Conservation (phyloP, 371 early-diverging fungal genomes). For the Basidiobolus meristosporus region DNA sequence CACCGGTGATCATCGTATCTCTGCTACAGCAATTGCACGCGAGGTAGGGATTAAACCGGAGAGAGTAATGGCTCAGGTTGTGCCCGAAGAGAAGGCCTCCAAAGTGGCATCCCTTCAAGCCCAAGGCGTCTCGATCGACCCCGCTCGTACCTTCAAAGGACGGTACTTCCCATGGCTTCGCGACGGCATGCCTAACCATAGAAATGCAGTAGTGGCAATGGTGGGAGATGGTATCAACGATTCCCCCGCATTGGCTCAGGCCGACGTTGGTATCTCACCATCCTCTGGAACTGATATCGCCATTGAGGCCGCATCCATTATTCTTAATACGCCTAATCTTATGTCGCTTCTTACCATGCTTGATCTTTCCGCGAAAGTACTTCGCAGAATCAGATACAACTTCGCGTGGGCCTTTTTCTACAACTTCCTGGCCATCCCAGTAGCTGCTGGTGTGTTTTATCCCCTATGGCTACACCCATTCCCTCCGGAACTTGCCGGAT, state of each 20-base stretch:
- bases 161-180: no score
- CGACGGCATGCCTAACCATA: conserved; percentile 1
- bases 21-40: conserved; percentile 84
- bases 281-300: conserved; percentile 83
- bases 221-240: conserved; percentile 91
- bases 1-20: conserved; percentile 86
- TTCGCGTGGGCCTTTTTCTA: conserved; percentile 67
- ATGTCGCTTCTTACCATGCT: conserved; percentile 44
- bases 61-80: conserved; percentile 74
- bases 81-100: conserved; percentile 72
- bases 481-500: conserved; percentile 53
- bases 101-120: conserved; percentile 43
- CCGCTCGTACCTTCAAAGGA: conserved; percentile 10
- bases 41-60: conserved; percentile 60
- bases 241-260: conserved; percentile 73
- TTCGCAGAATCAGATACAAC: conserved; percentile 52
- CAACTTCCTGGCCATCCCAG: conserved; percentile 54
- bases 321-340: conserved; percentile 53
- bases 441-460: conserved; percentile 61
- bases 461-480: conserved; percentile 17
- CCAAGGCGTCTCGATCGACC: conserved; percentile 34
- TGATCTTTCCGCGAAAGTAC: conserved; percentile 33
- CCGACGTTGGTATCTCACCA: conserved; percentile 90
- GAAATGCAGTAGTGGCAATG: conserved; percentile 45
- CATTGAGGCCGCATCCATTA: conserved; percentile 80